Base-by-base conservation (phyloP, 495 filamentous ascomycete species). In the Talaromyces trachyspermus region DNA sequence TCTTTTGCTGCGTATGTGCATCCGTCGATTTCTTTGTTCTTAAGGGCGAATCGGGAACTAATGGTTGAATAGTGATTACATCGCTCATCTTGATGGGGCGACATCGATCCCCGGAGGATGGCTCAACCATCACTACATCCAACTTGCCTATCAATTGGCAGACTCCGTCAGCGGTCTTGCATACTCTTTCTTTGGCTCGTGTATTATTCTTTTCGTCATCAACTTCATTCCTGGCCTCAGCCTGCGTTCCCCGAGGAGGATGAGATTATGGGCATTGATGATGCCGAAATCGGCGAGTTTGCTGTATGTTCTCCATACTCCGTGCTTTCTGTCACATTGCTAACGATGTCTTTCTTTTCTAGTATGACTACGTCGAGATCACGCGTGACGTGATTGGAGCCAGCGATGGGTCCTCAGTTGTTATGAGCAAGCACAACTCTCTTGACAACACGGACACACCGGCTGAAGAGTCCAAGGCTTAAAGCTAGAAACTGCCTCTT, bases 291-390 rank as follows among this genome's bases (percentile, higher is more conserved):
- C 60, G 91, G 91, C 61, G 91, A 97, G 71, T 97, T 95, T 66
- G 92, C 92, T 30, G 77, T 80, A 73, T 58, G 77, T 70, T 17
- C 45, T 30, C 17, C 2, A 4, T 37, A 11, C 4, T 43, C 15
- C 27, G 9, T 38, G 25, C 37, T 1, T 42, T 47, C 32, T 15
- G 1, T 51, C 15, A 1, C 14, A 25, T 33, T 20, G 17, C 14
- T 36, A 36, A n/a, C 48, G 35, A 50, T n/a, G n/a, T n/a, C n/a
- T n/a, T n/a, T 24, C 17, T 25, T 49, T 44, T 54, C 17, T 49
- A 80, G 71, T 98, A 98, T 62, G 92, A 97, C 64, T 97, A 95
- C 55, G 91, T 97, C 54, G 91, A 97, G 69, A 72, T 95, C 49
- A 86, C 80, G 30, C 79, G 91, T 43, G 92, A 96, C 54, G 83